Base-by-base conservation (phyloP, 2,329 filamentous ascomycete species). In the Ophiostoma piceae region DNA sequence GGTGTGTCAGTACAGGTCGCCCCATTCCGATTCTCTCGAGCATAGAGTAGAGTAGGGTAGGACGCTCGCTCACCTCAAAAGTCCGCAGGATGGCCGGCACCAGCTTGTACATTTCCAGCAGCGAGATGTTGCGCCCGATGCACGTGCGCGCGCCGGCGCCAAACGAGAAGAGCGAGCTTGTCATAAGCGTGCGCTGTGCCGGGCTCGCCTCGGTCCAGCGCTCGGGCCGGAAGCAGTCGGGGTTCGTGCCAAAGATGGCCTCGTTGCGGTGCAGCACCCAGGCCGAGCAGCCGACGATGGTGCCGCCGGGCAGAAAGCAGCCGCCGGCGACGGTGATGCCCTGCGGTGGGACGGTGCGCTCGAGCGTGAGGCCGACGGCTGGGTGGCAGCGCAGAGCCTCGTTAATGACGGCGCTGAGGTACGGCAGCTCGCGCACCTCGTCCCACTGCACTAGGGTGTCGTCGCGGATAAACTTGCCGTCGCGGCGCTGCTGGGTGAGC, bases 351-450 rank as follows among this genome's bases (percentile, higher is more conserved):
- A 51, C 43, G 14, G 19, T 19, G 14, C 43, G 43, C 19, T 51
- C 43, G 19, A 51, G 43, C 8, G 43, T 51, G 16, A 51, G 16
- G 12, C 67, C 67, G 11, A 54, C 41, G n/a, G 29, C 54, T 3
- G 67, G 54, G 62, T 68, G 67, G 11, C 60, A 35, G n/a, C 67
- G 51, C 32, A 68, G 35, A 11, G 51, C 35, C 7, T 68, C 67
- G 7, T 62, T 62, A 4, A 68, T 32, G 3, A 60, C 54, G 6
- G 67, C 54, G 19, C 62, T 35, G 32, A 64, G 22, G 29, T 68
- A 68, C 26, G 54, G 54, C 54, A 68, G 54, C 4, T 62, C 51
- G 51, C 51, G 19, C 11, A 62, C 35, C 2, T 68, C 51, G 16
- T 54, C 37, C 35, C n/a, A n/a, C 26, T 64, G 43, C 43, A 51